Evolutionary conservation across 495 filamentous ascomycete genomes (phyloP), one percentile per base, ranked within the genome.

Genomic region (Aspergillus panamensis): DNA sequence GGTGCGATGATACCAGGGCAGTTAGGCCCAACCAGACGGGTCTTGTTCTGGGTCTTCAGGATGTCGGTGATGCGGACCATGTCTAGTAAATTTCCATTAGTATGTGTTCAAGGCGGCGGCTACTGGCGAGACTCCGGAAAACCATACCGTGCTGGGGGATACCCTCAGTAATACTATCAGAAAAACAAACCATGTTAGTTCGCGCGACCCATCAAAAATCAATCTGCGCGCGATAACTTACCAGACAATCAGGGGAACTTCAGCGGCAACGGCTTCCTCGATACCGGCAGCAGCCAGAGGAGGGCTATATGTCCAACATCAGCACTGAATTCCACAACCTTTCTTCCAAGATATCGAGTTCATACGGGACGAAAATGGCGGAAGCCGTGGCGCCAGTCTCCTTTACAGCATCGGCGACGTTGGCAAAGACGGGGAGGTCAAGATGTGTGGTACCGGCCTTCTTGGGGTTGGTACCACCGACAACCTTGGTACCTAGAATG

Each of bases 31-130:
- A 98, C 91, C 59, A 98, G 78, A 64, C 93, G 87, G 49, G 95
- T 97, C 84, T 97, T 97, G 80, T 80, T 85, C 80, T 99, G 94
- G 52, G 95, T 90, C 83, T 96, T 99, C 62, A 99, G 82, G 58
- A 99, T 96, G 71, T 93, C 88, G 66, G 96, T 97, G 69, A 99
- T 96, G 73, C 94, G 91, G 65, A 99, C 92, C 94, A 99, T 99
- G 77, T 99, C 94, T 89, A 59, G 60, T 12, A 9, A 30, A 32
- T 25, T 57, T 66, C 21, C n/a, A 58, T 71, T 48, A 75, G 65
- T 53, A 55, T 48, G 35, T n/a, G 54, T 55, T 32, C 40, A 53
- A 52, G 16, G 37, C 29, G 56, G 50, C 39, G 45, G 17, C n/a
- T 17, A n/a, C 25, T 49, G 7, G 37, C 42, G 14, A n/a, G 20